phyloP scores from a whole-genome alignment of 768 basidiomycete genomes.

The Sistotremastrum suecicum region DNA sequence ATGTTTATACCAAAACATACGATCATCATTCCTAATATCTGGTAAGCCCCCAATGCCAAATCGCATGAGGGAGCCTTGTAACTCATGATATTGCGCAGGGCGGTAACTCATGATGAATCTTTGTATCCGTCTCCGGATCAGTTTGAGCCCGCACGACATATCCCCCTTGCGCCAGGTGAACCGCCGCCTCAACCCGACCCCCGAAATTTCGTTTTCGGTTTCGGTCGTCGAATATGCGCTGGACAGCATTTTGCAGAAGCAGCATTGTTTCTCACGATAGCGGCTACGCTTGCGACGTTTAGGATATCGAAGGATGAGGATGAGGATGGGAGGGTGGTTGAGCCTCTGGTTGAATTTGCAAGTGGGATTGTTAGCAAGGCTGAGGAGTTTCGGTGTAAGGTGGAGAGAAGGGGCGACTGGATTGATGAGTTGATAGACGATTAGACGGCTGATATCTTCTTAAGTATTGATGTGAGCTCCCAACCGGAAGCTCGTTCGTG shows the following conservation, averaged over 20 bases:
- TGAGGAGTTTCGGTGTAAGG: background rate
- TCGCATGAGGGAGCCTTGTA: too few species aligned
- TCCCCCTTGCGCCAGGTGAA: too few species aligned
- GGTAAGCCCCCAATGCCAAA: too few species aligned
- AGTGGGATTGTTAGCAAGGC: constrained; percentile 3
- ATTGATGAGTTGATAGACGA: too few species aligned
- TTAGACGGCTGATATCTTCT: too few species aligned
- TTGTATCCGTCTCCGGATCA: too few species aligned
- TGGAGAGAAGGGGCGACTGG: too few species aligned
- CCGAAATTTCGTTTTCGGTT: constrained; percentile 10
- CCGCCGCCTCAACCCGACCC: constrained; percentile 8
- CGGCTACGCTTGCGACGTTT: constrained; percentile 9
- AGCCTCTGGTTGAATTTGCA: background rate
- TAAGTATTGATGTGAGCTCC: too few species aligned
- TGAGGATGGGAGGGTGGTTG: background rate
- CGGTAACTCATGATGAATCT: too few species aligned
- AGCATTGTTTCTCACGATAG: constrained; percentile 9
- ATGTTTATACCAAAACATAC: constrained; percentile 9
- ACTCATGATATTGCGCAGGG: too few species aligned
- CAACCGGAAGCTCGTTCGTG: too few species aligned
- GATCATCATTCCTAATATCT: constrained; percentile 5
- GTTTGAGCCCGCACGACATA: too few species aligned
- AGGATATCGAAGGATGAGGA: constrained; percentile 5
- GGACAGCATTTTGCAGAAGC: constrained; percentile 12
- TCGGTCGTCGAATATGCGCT: constrained; percentile 13